Percentiles rank a stretch among this genome's conserved stretches.
Conservation (phyloP, 1,284 basidiomycete species). For the Ustilago trichophora region DNA sequence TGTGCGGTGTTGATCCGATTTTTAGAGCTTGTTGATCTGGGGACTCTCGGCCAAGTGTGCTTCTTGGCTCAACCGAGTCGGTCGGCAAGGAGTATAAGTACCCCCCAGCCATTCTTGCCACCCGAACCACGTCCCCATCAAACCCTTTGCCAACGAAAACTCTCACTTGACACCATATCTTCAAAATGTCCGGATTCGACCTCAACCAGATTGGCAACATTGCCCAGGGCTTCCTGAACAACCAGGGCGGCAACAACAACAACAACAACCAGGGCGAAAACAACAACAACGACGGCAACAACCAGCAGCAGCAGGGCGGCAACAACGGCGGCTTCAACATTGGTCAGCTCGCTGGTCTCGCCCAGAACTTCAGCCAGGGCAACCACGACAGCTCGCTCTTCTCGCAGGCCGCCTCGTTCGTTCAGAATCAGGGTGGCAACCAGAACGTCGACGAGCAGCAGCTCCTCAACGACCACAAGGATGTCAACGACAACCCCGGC, state of each 20-base stretch:
- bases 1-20: conserved; percentile 17
- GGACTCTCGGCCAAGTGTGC: not conserved
- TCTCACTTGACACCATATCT: not conserved
- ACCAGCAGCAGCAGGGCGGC: conserved; percentile 24
- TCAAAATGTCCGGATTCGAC: conserved; percentile 41
- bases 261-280: conserved; percentile 6
- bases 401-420: conserved; percentile 41
- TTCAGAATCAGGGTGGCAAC: conserved; percentile 50
- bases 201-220: conserved; percentile 41
- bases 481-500: conserved; percentile 50
- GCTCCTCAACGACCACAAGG: conserved; percentile 52
- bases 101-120: not conserved
- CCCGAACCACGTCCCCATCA: not conserved
- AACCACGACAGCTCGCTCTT: conserved; percentile 51
- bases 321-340: conserved; percentile 49
- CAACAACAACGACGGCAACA: conserved; percentile 12
- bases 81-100: not conserved
- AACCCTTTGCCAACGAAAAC: not conserved
- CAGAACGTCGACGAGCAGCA: conserved; percentile 53
- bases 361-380: conserved; percentile 46
- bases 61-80: not conserved
- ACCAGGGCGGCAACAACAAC: conserved; percentile 28
- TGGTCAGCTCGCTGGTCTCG: conserved; percentile 42
- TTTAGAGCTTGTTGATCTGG: conserved; percentile 8
- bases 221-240: conserved; percentile 43